Conservation (phyloP, 2,329 filamentous ascomycete species). For the Penicillium aurantiogriseum region DNA sequence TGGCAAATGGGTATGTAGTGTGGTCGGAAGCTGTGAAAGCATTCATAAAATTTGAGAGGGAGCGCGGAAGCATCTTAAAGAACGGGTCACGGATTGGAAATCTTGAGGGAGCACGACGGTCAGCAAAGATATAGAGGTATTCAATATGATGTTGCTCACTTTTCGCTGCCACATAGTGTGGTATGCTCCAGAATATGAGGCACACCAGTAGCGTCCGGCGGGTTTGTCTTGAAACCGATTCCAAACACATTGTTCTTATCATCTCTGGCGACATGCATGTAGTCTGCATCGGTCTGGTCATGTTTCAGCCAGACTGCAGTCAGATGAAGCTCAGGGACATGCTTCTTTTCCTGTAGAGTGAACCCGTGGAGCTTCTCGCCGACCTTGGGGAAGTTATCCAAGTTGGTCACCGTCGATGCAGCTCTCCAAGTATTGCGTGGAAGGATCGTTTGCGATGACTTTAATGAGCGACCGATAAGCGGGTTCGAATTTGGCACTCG, state of each 20-base stretch:
- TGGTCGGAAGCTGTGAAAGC: conserved; percentile 95
- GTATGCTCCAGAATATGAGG: conserved; percentile 98
- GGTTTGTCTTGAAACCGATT: conserved; percentile 98
- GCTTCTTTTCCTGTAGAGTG: conserved; percentile 81
- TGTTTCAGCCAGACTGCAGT: conserved; percentile 88
- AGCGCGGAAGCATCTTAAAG: conserved; percentile 98
- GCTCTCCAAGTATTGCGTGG: conserved; percentile 22
- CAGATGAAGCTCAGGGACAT: conserved; percentile 89
- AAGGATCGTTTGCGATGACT: conserved; percentile 12
- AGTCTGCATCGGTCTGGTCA: conserved; percentile 93
- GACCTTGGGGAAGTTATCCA: conserved; percentile 70
- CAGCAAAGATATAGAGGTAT: conserved; percentile 2
- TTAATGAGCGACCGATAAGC: conserved; percentile 20
- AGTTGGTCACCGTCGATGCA: conserved; percentile 67
- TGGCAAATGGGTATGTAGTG: conserved; percentile 96
- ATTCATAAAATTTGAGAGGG: conserved; percentile 99
- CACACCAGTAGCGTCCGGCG: conserved; percentile 90
- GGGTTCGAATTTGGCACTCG: conserved; percentile 24
- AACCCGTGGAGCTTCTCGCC: conserved; percentile 92
- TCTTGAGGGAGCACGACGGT: conserved; percentile 46
- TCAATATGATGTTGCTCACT: conserved; percentile 52
- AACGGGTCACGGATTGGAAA: conserved; percentile 98
- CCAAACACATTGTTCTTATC: conserved; percentile 99
- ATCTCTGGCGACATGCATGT: conserved; percentile 89
- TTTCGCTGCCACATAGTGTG: conserved; percentile 90